Conservation (phyloP, 768 basidiomycete genomes). For the Kwoniella pini region DNA sequence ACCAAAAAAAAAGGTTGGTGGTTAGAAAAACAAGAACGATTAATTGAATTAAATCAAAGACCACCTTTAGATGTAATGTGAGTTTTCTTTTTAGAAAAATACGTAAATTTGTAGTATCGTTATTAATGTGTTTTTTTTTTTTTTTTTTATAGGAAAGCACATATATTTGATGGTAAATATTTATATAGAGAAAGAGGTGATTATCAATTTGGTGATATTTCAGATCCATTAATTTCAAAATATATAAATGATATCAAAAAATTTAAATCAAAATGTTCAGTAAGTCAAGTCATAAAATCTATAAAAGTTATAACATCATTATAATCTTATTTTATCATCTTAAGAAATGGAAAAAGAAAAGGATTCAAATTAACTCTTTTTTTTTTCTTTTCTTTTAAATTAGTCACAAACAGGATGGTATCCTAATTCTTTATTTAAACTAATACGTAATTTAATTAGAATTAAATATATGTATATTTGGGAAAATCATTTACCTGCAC, state of each 20-base stretch:
- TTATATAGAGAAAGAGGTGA: conserved; percentile 83
- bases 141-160: conserved; percentile 61
- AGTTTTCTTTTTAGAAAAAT: too few relatives aligned
- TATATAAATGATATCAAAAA: conserved; percentile 76
- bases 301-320: too few relatives aligned
- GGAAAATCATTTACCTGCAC: conserved; percentile 56
- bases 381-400: conserved; percentile 20
- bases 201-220: conserved; percentile 91
- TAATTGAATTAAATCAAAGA: conserved; percentile 23
- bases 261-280: conserved; percentile 71
- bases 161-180: conserved; percentile 84
- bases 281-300: too few relatives aligned
- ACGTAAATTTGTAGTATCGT: too few relatives aligned
- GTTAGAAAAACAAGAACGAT: conserved; percentile 30
- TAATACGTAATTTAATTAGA: conserved; percentile 78
- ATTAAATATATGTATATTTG: conserved; percentile 76
- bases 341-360: too few relatives aligned
- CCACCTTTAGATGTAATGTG: conserved; percentile 34
- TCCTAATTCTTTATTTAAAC: conserved; percentile 69
- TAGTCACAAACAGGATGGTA: conserved; percentile 73
- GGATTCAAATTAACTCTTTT: too few relatives aligned
- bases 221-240: conserved; percentile 75
- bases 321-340: too few relatives aligned
- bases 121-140: too few relatives aligned
- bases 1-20: conserved; percentile 24